Percentiles rank a stretch among this genome's conserved stretches.
phyloP scores from a whole-genome alignment of 208 protist species.

The Crithidia fasciculata region DNA sequence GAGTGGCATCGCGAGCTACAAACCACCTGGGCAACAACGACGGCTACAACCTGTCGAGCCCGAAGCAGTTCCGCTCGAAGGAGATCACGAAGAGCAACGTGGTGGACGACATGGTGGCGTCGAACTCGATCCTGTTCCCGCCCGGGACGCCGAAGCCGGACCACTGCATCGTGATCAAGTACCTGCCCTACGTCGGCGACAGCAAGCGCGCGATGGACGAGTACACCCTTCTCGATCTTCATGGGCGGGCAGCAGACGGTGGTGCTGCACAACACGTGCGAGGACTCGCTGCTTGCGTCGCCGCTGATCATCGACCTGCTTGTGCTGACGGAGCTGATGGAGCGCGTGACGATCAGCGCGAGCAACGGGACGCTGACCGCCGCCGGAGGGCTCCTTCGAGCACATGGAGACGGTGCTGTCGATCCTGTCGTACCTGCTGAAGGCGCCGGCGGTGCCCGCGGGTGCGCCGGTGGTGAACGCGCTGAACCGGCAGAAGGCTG shows the following conservation, averaged over 20 bases:
- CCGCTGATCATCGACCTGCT: slow-evolving; percentile 99
- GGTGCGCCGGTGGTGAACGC: slow-evolving; percentile 98
- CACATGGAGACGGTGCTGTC: slow-evolving; percentile 95
- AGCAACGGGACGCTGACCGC: slow-evolving; percentile 24
- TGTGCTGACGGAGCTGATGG: slow-evolving; percentile 96
- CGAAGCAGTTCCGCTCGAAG: slow-evolving; percentile 98
- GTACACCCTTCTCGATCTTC: slow-evolving; percentile 98
- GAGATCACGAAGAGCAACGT: slow-evolving; percentile 99
- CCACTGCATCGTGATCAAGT: slow-evolving; percentile 99
- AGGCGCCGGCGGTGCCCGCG: slow-evolving; percentile 94
- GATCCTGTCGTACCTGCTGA: slow-evolving; percentile 97
- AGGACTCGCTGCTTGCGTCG: slow-evolving; percentile 98
- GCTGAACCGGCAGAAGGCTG: slow-evolving; percentile 95
- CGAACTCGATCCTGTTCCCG: slow-evolving; percentile 96
- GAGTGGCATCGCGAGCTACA: slow-evolving; percentile 88
- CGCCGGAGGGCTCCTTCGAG: slow-evolving; percentile 58
- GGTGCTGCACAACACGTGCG: slow-evolving; percentile 98
- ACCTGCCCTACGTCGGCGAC: slow-evolving; percentile 97
- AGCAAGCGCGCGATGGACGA: slow-evolving; percentile 99
- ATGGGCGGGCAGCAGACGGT: slow-evolving; percentile 97
- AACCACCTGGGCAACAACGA: slow-evolving; percentile 99
- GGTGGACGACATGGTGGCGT: slow-evolving; percentile 99
- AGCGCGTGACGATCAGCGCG: slow-evolving; percentile 80
- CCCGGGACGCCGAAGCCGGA: slow-evolving; percentile 93
- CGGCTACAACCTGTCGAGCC: slow-evolving; percentile 97